Evolutionary conservation across 2,329 filamentous ascomycete genomes (phyloP).

Genomic region (Ampelomyces quisqualis): DNA sequence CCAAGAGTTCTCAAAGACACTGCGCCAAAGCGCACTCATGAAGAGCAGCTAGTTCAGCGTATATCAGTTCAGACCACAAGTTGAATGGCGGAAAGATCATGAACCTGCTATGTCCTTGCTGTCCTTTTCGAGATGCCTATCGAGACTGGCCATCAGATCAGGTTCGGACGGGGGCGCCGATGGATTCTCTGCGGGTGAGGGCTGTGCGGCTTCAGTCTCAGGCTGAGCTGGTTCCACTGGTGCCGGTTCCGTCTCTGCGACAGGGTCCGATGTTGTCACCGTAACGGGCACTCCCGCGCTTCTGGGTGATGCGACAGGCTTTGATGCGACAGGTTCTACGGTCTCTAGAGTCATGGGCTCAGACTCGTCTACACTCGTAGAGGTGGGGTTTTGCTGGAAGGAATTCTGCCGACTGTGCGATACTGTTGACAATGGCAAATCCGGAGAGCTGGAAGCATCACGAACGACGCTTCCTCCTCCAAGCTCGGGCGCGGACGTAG

Average conservation of each 20-base stretch:
- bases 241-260: slow-evolving; percentile 5
- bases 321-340: not conserved
- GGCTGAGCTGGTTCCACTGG: slow-evolving; percentile 1
- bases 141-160: slow-evolving; percentile 52
- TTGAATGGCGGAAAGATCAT: slow-evolving; percentile 2
- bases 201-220: slow-evolving; percentile 6
- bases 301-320: slow-evolving; percentile 1
- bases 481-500: slow-evolving; percentile 6
- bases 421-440: slow-evolving; percentile 43
- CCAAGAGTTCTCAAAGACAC: too few species aligned
- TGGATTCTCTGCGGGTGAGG: slow-evolving; percentile 12
- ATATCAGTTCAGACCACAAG: not conserved
- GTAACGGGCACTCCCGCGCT: not conserved
- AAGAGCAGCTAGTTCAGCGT: not conserved
- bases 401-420: slow-evolving; percentile 45
- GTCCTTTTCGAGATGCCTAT: slow-evolving; percentile 47
- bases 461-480: slow-evolving; percentile 11
- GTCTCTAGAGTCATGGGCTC: slow-evolving; percentile 3
- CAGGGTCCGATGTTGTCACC: not conserved
- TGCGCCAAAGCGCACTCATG: too few species aligned
- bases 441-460: slow-evolving; percentile 47
- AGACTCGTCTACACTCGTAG: slow-evolving; percentile 8
- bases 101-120: slow-evolving; percentile 21
- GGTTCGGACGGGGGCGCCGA: slow-evolving; percentile 37
- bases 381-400: slow-evolving; percentile 26